Evolutionary conservation across 2,329 filamentous ascomycete genomes (phyloP).

Genomic region (Penicillium sp.): DNA sequence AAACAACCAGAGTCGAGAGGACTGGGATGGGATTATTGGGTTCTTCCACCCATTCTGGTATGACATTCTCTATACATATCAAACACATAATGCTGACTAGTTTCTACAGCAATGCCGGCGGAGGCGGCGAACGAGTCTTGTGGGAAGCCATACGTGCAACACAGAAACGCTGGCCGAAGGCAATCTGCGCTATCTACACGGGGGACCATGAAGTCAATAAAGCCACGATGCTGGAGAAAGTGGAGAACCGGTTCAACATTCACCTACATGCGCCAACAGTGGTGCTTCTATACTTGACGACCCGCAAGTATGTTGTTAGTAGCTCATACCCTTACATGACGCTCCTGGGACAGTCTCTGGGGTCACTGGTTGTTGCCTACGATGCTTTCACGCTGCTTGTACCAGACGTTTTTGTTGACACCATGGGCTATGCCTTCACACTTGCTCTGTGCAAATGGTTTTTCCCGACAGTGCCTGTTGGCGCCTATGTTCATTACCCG

Average conservation of each 20-base stretch:
- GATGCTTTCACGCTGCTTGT: conserved; percentile 90
- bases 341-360: conserved; percentile 86
- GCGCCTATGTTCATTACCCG: conserved; percentile 94
- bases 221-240: conserved; percentile 70
- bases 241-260: conserved; percentile 90
- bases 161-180: conserved; percentile 82
- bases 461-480: conserved; percentile 77
- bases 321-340: conserved; percentile 91
- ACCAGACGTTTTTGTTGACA: conserved; percentile 93
- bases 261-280: conserved; percentile 77
- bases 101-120: conserved; percentile 76
- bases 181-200: conserved; percentile 89
- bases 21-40: conserved; percentile 82
- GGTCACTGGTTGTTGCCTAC: conserved; percentile 81
- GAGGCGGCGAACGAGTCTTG: conserved; percentile 90
- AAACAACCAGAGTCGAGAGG: conserved; percentile 34
- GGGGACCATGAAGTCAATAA: conserved; percentile 90
- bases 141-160: conserved; percentile 94
- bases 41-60: conserved; percentile 99
- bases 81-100: conserved; percentile 13
- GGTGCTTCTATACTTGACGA: conserved; percentile 86
- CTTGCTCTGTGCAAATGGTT: conserved; percentile 78
- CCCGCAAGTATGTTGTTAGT: conserved; percentile 78
- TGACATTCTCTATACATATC: conserved; percentile 23
- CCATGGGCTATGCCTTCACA: conserved; percentile 95